Evolutionary conservation across 2,329 filamentous ascomycete genomes (phyloP).

Genomic region (Decorospora gaudefroyi): DNA sequence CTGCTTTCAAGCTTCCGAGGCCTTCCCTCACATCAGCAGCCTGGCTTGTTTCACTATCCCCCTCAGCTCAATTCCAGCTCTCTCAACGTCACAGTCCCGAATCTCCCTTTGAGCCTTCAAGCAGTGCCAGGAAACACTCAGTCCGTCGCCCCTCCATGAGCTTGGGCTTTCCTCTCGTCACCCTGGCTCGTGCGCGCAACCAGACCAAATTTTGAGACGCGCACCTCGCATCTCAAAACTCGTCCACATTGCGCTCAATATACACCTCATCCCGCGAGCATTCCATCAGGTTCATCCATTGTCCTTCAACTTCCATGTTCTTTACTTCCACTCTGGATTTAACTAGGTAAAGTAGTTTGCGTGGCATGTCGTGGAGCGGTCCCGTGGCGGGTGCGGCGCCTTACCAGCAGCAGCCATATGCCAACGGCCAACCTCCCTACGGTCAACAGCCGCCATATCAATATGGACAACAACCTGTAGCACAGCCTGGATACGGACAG

Average conservation of each 20-base stretch:
- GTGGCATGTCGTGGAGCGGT: slow-evolving; percentile 46
- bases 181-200: slow-evolving; percentile 38
- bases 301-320: neutral
- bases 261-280: slow-evolving; percentile 7
- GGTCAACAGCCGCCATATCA: slow-evolving; percentile 36
- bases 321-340: slow-evolving; percentile 6
- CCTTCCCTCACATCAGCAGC: slow-evolving; percentile 32
- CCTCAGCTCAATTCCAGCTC: slow-evolving; percentile 13
- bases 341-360: slow-evolving; percentile 5
- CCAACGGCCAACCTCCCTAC: slow-evolving; percentile 34
- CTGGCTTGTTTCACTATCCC: slow-evolving; percentile 17
- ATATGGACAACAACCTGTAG: slow-evolving; percentile 39
- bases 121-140: slow-evolving; percentile 2
- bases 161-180: slow-evolving; percentile 18
- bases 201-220: slow-evolving; percentile 34
- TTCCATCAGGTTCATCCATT: slow-evolving; percentile 6
- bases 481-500: slow-evolving; percentile 40
- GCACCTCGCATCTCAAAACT: slow-evolving; percentile 23
- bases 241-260: slow-evolving; percentile 11
- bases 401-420: slow-evolving; percentile 42
- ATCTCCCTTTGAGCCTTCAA: slow-evolving; percentile 1
- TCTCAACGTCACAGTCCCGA: slow-evolving; percentile 6
- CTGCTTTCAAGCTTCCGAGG: too few relatives aligned
- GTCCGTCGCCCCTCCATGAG: slow-evolving; percentile 11
- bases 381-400: slow-evolving; percentile 40